Percentiles rank a stretch among this genome's conserved stretches.
Evolutionary conservation across 371 early-diverging fungal species (phyloP).

Genomic region (Sporodiniella umbellata): DNA sequence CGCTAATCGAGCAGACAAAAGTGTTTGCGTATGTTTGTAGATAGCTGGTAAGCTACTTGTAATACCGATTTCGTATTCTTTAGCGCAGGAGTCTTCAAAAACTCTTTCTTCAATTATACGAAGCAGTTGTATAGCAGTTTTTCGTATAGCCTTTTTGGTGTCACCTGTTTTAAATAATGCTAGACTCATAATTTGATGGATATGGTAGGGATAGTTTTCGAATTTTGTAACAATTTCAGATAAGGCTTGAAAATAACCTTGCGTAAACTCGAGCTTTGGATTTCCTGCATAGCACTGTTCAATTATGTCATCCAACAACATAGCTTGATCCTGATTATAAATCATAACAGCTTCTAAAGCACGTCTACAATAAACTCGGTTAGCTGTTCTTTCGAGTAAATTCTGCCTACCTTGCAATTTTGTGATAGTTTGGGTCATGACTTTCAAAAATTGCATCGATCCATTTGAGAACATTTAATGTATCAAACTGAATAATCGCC

Average conservation of each 20-base stretch:
- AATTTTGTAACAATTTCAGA: conserved; percentile 62
- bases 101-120: conserved; percentile 70
- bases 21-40: conserved; percentile 77
- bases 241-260: conserved; percentile 75
- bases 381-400: not conserved
- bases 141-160: conserved; percentile 69
- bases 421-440: conserved; percentile 46
- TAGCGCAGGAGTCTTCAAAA: conserved; percentile 61
- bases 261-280: conserved; percentile 57
- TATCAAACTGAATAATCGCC: conserved; percentile 56
- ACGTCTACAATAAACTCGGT: conserved; percentile 31
- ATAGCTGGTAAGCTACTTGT: conserved; percentile 78
- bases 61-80: conserved; percentile 70
- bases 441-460: conserved; percentile 68
- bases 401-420: conserved; percentile 36
- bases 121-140: conserved; percentile 73
- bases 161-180: conserved; percentile 83
- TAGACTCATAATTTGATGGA: conserved; percentile 69
- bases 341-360: conserved; percentile 67
- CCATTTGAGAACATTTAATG: conserved; percentile 58
- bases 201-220: conserved; percentile 58
- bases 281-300: conserved; percentile 75
- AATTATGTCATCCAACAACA: conserved; percentile 64
- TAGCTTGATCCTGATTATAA: conserved; percentile 64
- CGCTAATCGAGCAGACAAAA: conserved; percentile 68